Evolutionary conservation across 352 stramenopile genomes (phyloP).

Genomic region (Globisporangium nodosum): DNA sequence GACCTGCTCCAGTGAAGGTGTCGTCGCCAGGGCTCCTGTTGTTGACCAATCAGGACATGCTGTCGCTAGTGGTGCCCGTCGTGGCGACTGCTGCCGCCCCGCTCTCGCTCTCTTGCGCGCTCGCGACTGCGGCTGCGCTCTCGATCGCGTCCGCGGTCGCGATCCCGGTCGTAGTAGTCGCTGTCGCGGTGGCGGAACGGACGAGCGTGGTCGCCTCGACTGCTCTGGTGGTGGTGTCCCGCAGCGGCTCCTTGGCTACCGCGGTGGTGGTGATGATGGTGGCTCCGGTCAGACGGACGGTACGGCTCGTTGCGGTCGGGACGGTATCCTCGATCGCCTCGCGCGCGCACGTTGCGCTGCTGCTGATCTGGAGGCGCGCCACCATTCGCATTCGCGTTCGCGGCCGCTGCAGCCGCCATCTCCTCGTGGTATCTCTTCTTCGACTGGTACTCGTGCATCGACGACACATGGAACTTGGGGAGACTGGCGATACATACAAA

Average conservation of each 20-base stretch:
- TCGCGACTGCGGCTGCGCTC: conserved; percentile 18
- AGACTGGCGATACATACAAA: conserved; percentile 30
- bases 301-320: conserved; percentile 15
- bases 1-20: too few relatives aligned
- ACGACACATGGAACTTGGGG: conserved; percentile 81
- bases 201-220: neutral
- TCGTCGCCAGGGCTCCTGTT: too few relatives aligned
- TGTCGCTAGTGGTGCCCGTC: conserved; percentile 2
- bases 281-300: conserved; percentile 3
- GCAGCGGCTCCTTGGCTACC: neutral
- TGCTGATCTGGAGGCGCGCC: conserved; percentile 9
- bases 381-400: conserved; percentile 12
- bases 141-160: conserved; percentile 15
- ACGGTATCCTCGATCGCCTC: conserved; percentile 8
- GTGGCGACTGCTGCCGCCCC: conserved; percentile 5
- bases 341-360: conserved; percentile 13
- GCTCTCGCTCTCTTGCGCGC: conserved; percentile 10
- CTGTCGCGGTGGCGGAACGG: conserved; percentile 15
- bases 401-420: conserved; percentile 41
- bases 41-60: too few relatives aligned
- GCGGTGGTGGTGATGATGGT: conserved; percentile 8
- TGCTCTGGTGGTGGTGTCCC: conserved; percentile 6
- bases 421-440: conserved; percentile 85
- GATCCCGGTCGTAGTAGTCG: conserved; percentile 23
- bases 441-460: conserved; percentile 81